A percentile compares a stretch with the other conserved stretches of the same genome.
Evolutionary conservation across 345 rosid species (phyloP).

Genomic region (Balakata baccata): DNA sequence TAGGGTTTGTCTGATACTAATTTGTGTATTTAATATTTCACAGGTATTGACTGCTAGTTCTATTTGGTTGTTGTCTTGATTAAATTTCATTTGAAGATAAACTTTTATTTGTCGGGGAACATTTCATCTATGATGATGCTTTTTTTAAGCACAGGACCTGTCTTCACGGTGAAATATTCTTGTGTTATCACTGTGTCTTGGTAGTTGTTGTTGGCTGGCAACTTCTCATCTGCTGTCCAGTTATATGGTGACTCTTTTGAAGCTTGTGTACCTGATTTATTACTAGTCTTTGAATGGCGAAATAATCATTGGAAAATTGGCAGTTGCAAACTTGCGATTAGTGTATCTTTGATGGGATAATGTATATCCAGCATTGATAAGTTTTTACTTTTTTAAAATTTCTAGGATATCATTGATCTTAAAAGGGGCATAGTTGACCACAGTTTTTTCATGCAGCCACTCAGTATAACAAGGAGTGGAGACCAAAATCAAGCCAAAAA

Average conservation of each 20-base stretch:
- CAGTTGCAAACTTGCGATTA: no score
- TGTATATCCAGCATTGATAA: no score
- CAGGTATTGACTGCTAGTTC: not conserved
- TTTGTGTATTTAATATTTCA: not conserved
- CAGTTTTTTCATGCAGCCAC: slow-evolving; percentile 41
- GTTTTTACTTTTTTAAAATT: not conserved
- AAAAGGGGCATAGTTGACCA: slow-evolving; percentile 5
- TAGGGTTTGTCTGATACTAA: not conserved
- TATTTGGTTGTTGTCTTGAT: not conserved
- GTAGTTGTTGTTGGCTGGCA: not conserved
- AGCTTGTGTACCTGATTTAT: not conserved
- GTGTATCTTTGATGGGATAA: not conserved
- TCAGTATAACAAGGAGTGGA: slow-evolving; percentile 78
- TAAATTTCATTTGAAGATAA: not conserved
- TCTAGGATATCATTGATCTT: not conserved
- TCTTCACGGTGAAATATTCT: not conserved
- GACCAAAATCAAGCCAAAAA: slow-evolving; percentile 72
- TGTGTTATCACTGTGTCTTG: not conserved
- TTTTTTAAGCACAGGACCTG: no score
- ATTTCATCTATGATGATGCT: not conserved
- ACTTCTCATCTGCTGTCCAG: not conserved
- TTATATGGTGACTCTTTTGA: not conserved
- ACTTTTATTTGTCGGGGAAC: not conserved
- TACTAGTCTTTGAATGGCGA: not conserved
- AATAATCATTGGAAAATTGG: not conserved